Conservation (phyloP, 495 filamentous ascomycete genomes). For the Hyaloscypha finlandica region DNA sequence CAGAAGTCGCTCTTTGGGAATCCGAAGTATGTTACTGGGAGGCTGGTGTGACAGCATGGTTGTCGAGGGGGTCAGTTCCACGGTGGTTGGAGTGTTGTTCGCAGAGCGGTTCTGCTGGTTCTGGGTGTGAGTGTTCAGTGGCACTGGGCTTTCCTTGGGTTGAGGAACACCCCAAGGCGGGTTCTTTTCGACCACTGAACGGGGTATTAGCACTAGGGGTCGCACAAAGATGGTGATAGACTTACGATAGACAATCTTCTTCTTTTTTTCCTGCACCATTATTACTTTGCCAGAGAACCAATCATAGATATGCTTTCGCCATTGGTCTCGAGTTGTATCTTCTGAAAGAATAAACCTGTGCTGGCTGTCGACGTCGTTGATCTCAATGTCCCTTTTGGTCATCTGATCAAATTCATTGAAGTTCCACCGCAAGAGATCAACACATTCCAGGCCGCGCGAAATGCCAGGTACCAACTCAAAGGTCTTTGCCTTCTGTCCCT, state of each 20-base stretch:
- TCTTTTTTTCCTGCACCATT: neutral
- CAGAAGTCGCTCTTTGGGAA: constrained; percentile 25
- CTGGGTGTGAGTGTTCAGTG: neutral
- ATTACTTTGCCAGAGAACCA: constrained; percentile 8
- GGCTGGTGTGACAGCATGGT: neutral
- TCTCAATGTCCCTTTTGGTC: neutral
- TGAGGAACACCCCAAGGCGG: neutral
- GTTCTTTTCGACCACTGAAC: neutral
- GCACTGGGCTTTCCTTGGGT: neutral
- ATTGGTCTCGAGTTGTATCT: constrained; percentile 3
- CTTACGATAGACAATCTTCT: neutral
- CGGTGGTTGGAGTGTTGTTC: neutral
- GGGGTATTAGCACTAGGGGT: neutral
- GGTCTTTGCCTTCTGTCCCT: too few relatives aligned
- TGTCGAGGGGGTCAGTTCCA: neutral
- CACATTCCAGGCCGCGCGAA: too few relatives aligned
- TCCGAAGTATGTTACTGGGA: neutral
- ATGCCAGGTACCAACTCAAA: too few relatives aligned
- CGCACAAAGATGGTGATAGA: neutral
- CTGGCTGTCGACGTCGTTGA: neutral
- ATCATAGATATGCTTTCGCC: constrained; percentile 15
- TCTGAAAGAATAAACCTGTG: constrained; percentile 2
- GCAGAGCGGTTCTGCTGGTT: neutral
- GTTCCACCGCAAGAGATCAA: neutral
- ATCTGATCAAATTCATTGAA: neutral